Base-by-base conservation (phyloP, 306 rosid species). In the Rosa persica region DNA sequence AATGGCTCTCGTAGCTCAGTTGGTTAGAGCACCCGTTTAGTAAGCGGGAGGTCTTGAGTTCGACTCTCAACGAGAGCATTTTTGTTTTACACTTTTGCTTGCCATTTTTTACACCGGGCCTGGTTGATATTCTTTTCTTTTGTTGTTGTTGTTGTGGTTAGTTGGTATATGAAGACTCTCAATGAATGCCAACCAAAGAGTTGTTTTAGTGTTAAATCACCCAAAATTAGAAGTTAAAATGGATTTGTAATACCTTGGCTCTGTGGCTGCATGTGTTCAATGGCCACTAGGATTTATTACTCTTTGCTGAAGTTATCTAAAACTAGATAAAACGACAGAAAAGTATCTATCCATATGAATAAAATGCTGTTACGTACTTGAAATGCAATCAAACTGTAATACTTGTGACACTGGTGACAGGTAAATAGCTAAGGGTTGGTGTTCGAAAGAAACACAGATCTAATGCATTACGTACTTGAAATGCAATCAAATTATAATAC, bases 1-100 rank as follows among this genome's bases (percentile, higher is more conserved):
- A 12, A 1, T 1, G 4, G 87, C 87, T 84, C 72, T 84, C 87
- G 77, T 84, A 84, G 87, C 87, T 84, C 87, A 84, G 87, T 84
- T 84, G 87, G 87, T 84, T 84, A 84, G 87, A 80, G 87, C 87
- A 84, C 87, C 87, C 84, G 87, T 84, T 84, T 84, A 84, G 87
- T 84, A 84, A 84, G 87, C 87, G 87, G 87, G 87, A 84, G 87
- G 87, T 84, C 87, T 84, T 84, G 87, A 84, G 87, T 84, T 84
- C 87, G 25, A 80, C 87, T 84, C 87, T 84, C 85, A 81, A 81
- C 75, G 85, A 81, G 71, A 81, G 85, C 85, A 81, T 15, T 30
- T 15, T 30, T 0, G 0, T 25, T 61, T 27, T 27, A 0, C 2
- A 15, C 0, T 5, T 27, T 62, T 62, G 8, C n/a, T 20, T 3